A percentile compares a stretch with the other conserved stretches of the same genome.
These are phyloP conservation scores for Candida anglica DNA, from an alignment of 805 yeast species.

Conservation along the genomic window DNA sequence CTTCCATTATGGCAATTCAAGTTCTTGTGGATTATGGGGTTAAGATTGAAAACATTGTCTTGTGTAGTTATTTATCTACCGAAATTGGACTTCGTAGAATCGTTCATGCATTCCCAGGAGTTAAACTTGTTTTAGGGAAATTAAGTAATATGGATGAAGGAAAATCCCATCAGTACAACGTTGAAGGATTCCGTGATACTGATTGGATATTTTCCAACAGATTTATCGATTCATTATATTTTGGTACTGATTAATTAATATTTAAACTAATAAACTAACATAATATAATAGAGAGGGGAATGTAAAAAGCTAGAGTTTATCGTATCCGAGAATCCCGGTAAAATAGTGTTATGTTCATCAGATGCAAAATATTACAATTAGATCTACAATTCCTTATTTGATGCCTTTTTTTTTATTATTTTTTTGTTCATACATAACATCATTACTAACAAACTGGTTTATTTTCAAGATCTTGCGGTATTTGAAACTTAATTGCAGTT, in stretches of 20 bases:
- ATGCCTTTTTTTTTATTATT: too few relatives aligned
- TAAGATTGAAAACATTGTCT: slow-evolving; percentile 52
- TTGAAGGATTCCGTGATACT: slow-evolving; percentile 40
- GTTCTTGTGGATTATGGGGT: slow-evolving; percentile 82
- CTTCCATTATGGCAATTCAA: slow-evolving; percentile 90
- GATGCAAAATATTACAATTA: too few relatives aligned
- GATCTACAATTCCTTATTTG: too few relatives aligned
- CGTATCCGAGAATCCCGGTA: not conserved
- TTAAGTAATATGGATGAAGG: slow-evolving; percentile 42
- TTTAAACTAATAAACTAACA: not conserved
- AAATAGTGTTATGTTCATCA: too few relatives aligned
- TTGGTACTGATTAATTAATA: slow-evolving; percentile 53
- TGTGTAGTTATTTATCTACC: slow-evolving; percentile 72
- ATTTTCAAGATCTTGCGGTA: not conserved
- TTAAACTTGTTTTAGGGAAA: slow-evolving; percentile 67
- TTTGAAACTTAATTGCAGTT: slow-evolving; percentile 42
- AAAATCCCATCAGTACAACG: slow-evolving; percentile 18
- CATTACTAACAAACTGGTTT: too few relatives aligned
- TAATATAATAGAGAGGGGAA: not conserved
- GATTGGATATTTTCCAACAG: slow-evolving; percentile 63
- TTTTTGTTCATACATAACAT: too few relatives aligned
- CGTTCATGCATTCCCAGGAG: slow-evolving; percentile 65
- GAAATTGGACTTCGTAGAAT: slow-evolving; percentile 75
- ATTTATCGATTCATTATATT: slow-evolving; percentile 72
- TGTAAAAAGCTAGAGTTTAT: too few relatives aligned